Base-by-base conservation (phyloP, 805 yeast species). In the Sugiyamaella mastotermitis region DNA sequence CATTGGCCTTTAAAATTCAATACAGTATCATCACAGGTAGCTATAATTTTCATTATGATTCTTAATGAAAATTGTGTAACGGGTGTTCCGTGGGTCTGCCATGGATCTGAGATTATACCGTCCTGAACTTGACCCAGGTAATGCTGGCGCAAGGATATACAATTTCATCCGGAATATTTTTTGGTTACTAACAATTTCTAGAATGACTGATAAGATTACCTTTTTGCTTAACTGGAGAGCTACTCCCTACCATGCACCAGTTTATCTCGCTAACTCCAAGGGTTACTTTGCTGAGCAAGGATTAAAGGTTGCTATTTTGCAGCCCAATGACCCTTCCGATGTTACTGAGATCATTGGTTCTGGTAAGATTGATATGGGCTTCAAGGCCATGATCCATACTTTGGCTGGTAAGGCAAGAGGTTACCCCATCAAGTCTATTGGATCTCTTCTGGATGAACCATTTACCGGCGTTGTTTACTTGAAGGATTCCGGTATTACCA, bases 341-440 rank as follows among this genome's bases (percentile, higher is more conserved):
- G 78, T 72, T 31, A 73, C 78, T 19, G 77, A 73, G 42, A 58
- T 73, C 43, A 68, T 73, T 53, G 78, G 78, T 5, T 64, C 73
- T 1, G 78, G 78, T 21, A 73, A 73, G 45, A 62, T 71, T 34
- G 78, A 73, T 56, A 70, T 73, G 74, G 78, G 78, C 10, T 60
- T 73, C 45, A 73, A 73, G 52, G 78, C 78, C 31, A 73, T 73
- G 78, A 72, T 73, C 47, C 78, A 73, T 49, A 73, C 78, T 4
- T 57, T 73, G 42, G 78, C 78, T 38, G 78, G 34, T 17, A 72
- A 72, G 52, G 78, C 78, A 9, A 65, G 78, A 44, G 77, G 77
- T 7, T 73, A 61, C 51, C 75, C 75, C 20, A 76, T 73, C 16
- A 74, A 77, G 15, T 70, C 78, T 11, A 66, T 73, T 35, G 78